Evolutionary conservation across 108 stramenopile species (phyloP).

Genomic region (Mediolabrus comicus): DNA sequence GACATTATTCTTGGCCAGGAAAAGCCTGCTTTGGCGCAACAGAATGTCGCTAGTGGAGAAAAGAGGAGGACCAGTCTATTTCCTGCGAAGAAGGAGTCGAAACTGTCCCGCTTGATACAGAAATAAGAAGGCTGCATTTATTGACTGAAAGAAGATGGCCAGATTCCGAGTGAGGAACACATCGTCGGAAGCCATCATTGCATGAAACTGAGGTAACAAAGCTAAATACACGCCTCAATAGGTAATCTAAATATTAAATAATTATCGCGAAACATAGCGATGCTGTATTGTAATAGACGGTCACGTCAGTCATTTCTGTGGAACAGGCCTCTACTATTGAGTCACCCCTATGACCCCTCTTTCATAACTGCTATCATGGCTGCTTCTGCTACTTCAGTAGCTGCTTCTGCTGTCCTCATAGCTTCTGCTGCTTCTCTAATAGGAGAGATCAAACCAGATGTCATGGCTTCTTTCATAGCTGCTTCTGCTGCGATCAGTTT

Average conservation of each 20-base stretch:
- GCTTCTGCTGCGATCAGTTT: no score
- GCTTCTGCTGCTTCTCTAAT: no score
- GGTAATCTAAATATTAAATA: slow-evolving; percentile 1
- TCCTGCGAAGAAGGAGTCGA: slow-evolving; percentile 4
- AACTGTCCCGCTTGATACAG: neutral
- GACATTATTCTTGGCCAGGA: neutral
- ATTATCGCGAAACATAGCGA: no score
- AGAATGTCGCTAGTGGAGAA: neutral
- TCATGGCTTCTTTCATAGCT: no score
- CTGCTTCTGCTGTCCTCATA: no score
- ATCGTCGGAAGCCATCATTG: neutral
- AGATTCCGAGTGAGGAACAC: neutral
- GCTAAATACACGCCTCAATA: neutral
- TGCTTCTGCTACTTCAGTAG: no score
- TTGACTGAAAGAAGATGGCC: neutral
- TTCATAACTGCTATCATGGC: no score
- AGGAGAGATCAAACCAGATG: no score
- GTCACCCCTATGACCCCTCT: no score
- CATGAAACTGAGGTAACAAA: neutral
- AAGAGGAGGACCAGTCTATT: neutral
- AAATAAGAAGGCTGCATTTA: neutral
- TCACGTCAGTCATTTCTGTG: no score
- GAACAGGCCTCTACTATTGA: no score
- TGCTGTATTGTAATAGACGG: no score
- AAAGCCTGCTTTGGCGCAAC: neutral